Evolutionary conservation across 768 basidiomycete species (phyloP).

Genomic region (Boletales sp.): DNA sequence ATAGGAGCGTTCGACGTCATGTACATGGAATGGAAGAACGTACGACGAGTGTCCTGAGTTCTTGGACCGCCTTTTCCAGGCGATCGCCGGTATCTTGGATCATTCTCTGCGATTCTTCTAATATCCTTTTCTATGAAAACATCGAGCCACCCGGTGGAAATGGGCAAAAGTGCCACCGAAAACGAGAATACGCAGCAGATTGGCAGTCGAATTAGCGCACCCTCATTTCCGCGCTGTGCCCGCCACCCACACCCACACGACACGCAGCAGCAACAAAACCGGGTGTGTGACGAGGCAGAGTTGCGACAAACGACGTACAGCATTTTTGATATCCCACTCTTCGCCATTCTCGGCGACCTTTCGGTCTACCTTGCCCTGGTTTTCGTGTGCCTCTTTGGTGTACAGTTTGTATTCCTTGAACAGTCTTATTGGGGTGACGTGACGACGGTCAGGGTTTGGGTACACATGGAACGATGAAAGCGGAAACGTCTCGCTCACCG

Average conservation of each 20-base stretch:
- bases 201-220: slow-evolving; percentile 18
- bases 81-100: slow-evolving; percentile 61
- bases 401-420: slow-evolving; percentile 69
- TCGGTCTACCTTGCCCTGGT: slow-evolving; percentile 58
- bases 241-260: slow-evolving; percentile 8
- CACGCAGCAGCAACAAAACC: slow-evolving; percentile 12
- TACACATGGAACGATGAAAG: slow-evolving; percentile 7
- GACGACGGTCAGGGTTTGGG: slow-evolving; percentile 9
- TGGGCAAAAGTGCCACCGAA: slow-evolving; percentile 14
- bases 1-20: slow-evolving; percentile 16
- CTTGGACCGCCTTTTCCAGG: slow-evolving; percentile 58
- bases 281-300: slow-evolving; percentile 8
- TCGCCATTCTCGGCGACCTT: slow-evolving; percentile 58
- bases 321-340: slow-evolving; percentile 76
- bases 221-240: slow-evolving; percentile 30
- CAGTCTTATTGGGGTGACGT: slow-evolving; percentile 34
- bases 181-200: slow-evolving; percentile 2
- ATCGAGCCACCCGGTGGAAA: slow-evolving; percentile 2
- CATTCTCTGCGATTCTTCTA: slow-evolving; percentile 82
- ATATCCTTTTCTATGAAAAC: slow-evolving; percentile 50
- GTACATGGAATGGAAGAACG: slow-evolving; percentile 32
- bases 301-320: slow-evolving; percentile 48
- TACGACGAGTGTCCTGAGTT: slow-evolving; percentile 67
- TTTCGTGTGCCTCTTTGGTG: slow-evolving; percentile 58
- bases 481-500: slow-evolving; percentile 44